Base-by-base conservation (phyloP, 768 basidiomycete genomes). In the Kockovaella imperatae region DNA sequence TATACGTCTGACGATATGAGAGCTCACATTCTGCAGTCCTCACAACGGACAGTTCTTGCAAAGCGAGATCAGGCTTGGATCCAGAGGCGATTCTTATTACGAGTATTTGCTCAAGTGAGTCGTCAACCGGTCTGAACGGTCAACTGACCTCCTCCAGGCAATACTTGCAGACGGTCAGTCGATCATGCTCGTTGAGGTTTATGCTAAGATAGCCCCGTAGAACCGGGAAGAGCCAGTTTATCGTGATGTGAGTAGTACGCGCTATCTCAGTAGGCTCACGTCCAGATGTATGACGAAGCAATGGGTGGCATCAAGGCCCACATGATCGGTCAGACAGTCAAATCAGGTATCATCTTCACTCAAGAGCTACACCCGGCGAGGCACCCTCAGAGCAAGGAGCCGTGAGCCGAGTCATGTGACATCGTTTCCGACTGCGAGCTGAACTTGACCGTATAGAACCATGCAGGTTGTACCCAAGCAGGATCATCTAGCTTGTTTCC, bases 401-500 rank as follows among this genome's bases (percentile, higher is more conserved):
- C 57, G 62, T 67, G 43, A 51, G 68, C 53, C 28, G 42, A 31
- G 24, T 48, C n/a, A n/a, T 38, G 36, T 40, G 7, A 32, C 24
- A 8, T 15, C 41, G 24, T 26, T 47, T 6, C 6, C 47, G 42
- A 13, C 45, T 45, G 28, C 42, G 6, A 23, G 48, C 21, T 44
- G 28, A 34, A 23, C 17, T 35, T 51, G 42, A 36, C 17, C 13
- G 43, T 14, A 24, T 56, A 86, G 86, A 21, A 73, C 74, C 28
- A 90, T 87, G 87, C 77, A 78, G 15, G 73, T 86, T 23, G 76
- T 77, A 8, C 86, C 86, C 8, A 93, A 95, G 67, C 91, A 96
- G 74, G 91, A 97, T 65, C 91, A 95, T 67, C 79, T 97, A 28
- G 89, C 86, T 3, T 96, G 91, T 72, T 97, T 95, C 79, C 74